These are phyloP conservation scores for Lanmaoa rubissima DNA, from an alignment of 768 basidiomycete genomes.

Conservation along the genomic window DNA sequence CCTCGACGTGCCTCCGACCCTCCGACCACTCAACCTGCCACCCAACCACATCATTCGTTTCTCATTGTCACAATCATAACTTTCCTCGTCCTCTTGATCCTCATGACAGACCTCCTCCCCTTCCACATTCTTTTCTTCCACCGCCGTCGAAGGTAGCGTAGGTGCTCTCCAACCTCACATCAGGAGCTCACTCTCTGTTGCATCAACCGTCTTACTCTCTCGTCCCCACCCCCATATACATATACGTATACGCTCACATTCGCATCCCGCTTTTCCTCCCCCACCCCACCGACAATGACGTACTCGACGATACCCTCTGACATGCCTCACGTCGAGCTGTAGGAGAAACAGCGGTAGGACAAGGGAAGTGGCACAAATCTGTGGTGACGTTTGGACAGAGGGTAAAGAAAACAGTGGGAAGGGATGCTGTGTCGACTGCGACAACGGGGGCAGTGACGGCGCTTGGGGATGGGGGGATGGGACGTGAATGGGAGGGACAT, in stretches of 20 bases:
- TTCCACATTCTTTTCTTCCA: slow-evolving; percentile 39
- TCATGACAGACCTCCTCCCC: slow-evolving; percentile 42
- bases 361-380: not conserved
- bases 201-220: slow-evolving; percentile 11
- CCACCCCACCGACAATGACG: slow-evolving; percentile 59
- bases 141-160: slow-evolving; percentile 16
- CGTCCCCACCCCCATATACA: slow-evolving; percentile 7
- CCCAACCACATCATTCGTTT: slow-evolving; percentile 32
- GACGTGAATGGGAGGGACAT: no score
- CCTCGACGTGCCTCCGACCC: not conserved
- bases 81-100: slow-evolving; percentile 44
- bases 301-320: slow-evolving; percentile 50
- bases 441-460: not conserved
- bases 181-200: not conserved
- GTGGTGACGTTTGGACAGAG: not conserved
- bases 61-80: slow-evolving; percentile 23
- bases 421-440: not conserved
- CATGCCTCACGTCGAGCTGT: slow-evolving; percentile 62
- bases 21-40: not conserved
- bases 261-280: slow-evolving; percentile 28
- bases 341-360: slow-evolving; percentile 27
- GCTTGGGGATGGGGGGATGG: no score
- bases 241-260: slow-evolving; percentile 14
- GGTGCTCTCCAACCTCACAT: slow-evolving; percentile 7
- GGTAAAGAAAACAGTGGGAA: slow-evolving; percentile 7